Conservation (phyloP, 2,329 filamentous ascomycete genomes). For the Neoascochyta sp. region DNA sequence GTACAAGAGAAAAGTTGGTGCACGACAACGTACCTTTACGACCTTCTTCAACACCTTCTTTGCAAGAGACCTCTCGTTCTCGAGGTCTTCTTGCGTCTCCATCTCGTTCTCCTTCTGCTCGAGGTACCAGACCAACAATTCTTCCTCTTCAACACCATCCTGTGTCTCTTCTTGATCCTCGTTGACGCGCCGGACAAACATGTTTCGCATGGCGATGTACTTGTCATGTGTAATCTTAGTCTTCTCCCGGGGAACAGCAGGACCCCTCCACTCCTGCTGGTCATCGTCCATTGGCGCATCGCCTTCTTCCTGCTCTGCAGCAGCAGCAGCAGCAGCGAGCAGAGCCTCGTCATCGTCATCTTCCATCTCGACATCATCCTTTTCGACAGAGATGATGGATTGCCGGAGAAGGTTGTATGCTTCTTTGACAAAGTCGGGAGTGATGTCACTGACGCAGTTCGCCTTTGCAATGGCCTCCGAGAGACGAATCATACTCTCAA, state of each 20-base stretch:
- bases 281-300: conserved; percentile 31
- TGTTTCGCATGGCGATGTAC: conserved; percentile 85
- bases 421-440: conserved; percentile 79
- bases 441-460: conserved; percentile 90
- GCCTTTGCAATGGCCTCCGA: conserved; percentile 98
- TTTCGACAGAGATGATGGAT: conserved; percentile 96
- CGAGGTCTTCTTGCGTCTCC: conserved; percentile 73
- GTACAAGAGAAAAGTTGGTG: conserved; percentile 1
- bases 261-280: conserved; percentile 38
- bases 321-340: conserved; percentile 50
- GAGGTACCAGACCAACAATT: conserved; percentile 82
- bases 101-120: conserved; percentile 86
- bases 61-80: conserved; percentile 68
- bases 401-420: conserved; percentile 88
- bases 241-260: conserved; percentile 50
- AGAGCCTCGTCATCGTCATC: conserved; percentile 67
- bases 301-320: conserved; percentile 44
- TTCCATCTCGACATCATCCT: conserved; percentile 93
- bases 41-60: conserved; percentile 90
- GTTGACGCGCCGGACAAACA: conserved; percentile 76
- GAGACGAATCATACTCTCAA: conserved; percentile 92
- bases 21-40: conserved; percentile 69
- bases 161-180: conserved; percentile 72
- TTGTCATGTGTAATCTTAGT: conserved; percentile 95
- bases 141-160: conserved; percentile 81